Evolutionary conservation across 2,329 filamentous ascomycete species (phyloP), one percentile per base, ranked within the genome.

Genomic region (Microcera coccophila): DNA sequence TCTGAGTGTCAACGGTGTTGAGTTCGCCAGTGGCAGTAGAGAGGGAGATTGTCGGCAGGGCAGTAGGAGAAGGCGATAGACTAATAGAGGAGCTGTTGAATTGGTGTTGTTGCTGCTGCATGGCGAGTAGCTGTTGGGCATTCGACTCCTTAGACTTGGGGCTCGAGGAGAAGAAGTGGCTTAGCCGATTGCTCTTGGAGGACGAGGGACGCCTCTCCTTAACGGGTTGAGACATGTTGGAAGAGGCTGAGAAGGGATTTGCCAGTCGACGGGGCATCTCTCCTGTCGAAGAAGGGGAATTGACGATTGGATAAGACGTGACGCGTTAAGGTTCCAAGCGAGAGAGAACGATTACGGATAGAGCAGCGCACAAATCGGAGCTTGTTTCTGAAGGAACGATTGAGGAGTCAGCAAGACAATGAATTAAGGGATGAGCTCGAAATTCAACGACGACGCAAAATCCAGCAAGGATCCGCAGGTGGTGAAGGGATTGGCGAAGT

Each of bases 11-110:
- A 64, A 81, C 82, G 62, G 79, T 84, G 63, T 82, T 79, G 41
- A 67, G 68, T 74, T 93, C 78, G 57, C 87, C 86, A 50, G 81
- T 87, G 38, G 88, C 88, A 32, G 89, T 90, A 11, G 91, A 95
- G 44, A 97, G 77, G 32, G 89, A 95, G 61, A 97, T 96, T 41
- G 85, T 91, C 29, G 91, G 91, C 58, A 96, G 73, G 36, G 88
- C 87, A 51, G 90, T 71, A 45, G 85, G 84, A 32, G 89, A 77
- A 44, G 81, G 78, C 51, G 81, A 83, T 59, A 89, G 84, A 48
- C 81, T 77, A 44, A 20, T 5, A 20, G 79, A 76, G 31, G 82
- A 76, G 39, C 78, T 62, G 47, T 68, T 68, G 44, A 52, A 42
- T 45, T 66, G 64, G 55, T 74, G 64, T 53, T 85, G 80, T 62